phyloP scores from a whole-genome alignment of 2,329 filamentous ascomycete species.

The Cercospora brassicicola region DNA sequence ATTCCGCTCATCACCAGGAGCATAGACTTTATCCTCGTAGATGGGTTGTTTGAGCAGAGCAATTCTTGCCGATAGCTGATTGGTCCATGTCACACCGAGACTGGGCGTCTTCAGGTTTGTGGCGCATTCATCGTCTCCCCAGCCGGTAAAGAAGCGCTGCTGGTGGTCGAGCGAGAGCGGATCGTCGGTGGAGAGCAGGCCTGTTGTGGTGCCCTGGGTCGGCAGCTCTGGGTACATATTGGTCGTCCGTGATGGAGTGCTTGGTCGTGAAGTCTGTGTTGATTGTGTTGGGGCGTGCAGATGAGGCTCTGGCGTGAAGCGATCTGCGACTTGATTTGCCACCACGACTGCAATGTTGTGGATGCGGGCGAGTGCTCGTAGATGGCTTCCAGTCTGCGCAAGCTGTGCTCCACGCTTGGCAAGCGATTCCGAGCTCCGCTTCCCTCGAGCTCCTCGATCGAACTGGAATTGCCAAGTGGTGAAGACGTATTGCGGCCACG shows the following conservation, averaged over 20 bases:
- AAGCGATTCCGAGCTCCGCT: constrained; percentile 56
- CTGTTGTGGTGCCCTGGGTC: constrained; percentile 26
- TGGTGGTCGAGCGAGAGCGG: constrained; percentile 80
- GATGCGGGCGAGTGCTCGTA: constrained; percentile 72
- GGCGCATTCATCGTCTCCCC: constrained; percentile 65
- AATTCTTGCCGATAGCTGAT: constrained; percentile 80
- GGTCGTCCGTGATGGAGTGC: constrained; percentile 19
- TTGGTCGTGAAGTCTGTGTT: constrained; percentile 25
- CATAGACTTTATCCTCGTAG: constrained; percentile 46
- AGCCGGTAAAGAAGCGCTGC: constrained; percentile 92
- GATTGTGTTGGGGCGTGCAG: constrained; percentile 16
- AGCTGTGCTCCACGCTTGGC: constrained; percentile 76
- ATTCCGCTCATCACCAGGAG: constrained; percentile 45
- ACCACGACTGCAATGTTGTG: constrained; percentile 82
- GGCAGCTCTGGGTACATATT: background rate
- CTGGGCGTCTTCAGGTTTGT: constrained; percentile 74
- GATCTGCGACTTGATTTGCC: constrained; percentile 92
- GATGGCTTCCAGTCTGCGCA: constrained; percentile 69
- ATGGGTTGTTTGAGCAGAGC: constrained; percentile 71
- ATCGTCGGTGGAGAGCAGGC: constrained; percentile 47
- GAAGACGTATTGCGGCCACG: constrained; percentile 93
- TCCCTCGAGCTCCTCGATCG: constrained; percentile 50
- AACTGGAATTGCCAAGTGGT: constrained; percentile 91
- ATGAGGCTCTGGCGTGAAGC: constrained; percentile 55
- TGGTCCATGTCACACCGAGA: constrained; percentile 85